Conservation (phyloP, 2,329 filamentous ascomycete species). For the Emergomyces africanus region DNA sequence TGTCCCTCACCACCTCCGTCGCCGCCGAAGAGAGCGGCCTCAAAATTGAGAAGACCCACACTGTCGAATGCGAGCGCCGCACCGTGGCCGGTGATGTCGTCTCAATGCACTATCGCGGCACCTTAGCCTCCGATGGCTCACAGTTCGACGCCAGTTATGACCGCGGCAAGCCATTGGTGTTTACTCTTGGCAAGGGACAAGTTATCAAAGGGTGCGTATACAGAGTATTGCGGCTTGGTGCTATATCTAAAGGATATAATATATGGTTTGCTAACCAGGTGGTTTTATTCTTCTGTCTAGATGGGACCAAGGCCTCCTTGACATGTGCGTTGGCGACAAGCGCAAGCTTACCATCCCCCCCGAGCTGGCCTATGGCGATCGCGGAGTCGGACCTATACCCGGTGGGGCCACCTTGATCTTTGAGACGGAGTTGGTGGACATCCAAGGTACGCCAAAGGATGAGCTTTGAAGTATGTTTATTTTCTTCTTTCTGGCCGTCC, state of each 20-base stretch:
- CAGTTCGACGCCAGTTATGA: conserved; percentile 81
- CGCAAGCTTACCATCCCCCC: conserved; percentile 83
- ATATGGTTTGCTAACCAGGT: background rate
- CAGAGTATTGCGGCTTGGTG: no score
- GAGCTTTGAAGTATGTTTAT: conserved; percentile 24
- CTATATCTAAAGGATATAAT: background rate
- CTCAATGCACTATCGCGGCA: conserved; percentile 80
- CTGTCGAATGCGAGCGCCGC: conserved; percentile 65
- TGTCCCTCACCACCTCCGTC: conserved; percentile 28
- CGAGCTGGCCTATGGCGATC: conserved; percentile 66
- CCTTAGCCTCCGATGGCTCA: conserved; percentile 56
- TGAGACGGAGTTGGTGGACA: conserved; percentile 79
- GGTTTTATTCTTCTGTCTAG: conserved; percentile 30
- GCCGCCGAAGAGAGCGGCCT: conserved; percentile 43
- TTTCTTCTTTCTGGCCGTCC: background rate
- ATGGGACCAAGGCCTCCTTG: conserved; percentile 81
- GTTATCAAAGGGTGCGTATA: conserved; percentile 73
- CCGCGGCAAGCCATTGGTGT: conserved; percentile 60
- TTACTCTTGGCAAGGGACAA: conserved; percentile 64
- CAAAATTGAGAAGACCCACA: conserved; percentile 62
- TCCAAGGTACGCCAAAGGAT: conserved; percentile 53
- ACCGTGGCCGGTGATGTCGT: conserved; percentile 64
- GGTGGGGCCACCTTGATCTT: conserved; percentile 73
- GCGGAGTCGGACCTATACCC: conserved; percentile 69
- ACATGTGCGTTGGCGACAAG: conserved; percentile 96